phyloP scores from a whole-genome alignment of 495 filamentous ascomycete genomes.

The Xylaria venustula region DNA sequence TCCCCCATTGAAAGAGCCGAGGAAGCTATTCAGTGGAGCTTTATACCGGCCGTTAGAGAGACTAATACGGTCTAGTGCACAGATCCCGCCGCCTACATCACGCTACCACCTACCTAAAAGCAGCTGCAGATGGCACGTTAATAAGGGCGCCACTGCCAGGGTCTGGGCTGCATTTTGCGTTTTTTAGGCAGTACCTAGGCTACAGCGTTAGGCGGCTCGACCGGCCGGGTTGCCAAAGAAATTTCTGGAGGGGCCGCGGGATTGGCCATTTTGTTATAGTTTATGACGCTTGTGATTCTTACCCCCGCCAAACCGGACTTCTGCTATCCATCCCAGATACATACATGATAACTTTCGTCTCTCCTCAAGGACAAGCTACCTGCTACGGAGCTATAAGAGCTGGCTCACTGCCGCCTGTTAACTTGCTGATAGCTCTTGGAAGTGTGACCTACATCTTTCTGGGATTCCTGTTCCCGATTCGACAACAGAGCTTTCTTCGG shows the following conservation, averaged over 20 bases:
- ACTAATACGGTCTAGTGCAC: no score
- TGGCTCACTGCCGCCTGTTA: background rate
- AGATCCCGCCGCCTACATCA: no score
- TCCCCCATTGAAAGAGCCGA: no score
- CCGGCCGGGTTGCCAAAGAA: background rate
- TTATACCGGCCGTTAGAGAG: no score
- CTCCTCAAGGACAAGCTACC: background rate
- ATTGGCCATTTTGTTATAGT: background rate
- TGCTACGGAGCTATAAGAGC: no score
- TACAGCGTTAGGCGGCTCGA: no score
- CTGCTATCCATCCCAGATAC: background rate
- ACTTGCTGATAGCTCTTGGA: background rate
- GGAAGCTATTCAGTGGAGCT: no score
- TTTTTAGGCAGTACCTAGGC: background rate
- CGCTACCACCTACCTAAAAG: no score
- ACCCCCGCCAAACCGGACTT: background rate
- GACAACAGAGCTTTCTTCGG: background rate
- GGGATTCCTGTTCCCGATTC: background rate
- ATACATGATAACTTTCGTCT: background rate
- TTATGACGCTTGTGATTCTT: conserved; percentile 9
- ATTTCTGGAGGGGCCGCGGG: conserved; percentile 1
- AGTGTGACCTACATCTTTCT: no score
- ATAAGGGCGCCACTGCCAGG: background rate
- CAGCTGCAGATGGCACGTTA: background rate
- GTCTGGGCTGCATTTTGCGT: background rate